Base-by-base conservation (phyloP, 345 rosid species). In the Mangifera indica region DNA sequence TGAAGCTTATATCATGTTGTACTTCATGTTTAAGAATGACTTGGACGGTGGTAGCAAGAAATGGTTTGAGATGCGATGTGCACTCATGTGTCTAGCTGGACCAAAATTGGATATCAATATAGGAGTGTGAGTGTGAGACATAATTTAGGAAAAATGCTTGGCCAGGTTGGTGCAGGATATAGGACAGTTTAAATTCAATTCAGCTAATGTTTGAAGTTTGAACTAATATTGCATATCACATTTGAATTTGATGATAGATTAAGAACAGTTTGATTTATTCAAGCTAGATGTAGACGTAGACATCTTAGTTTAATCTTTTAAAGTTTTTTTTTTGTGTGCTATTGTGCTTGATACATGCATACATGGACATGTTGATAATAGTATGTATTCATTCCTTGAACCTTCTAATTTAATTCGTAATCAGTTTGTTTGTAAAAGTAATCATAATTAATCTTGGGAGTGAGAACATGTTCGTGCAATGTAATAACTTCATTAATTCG, bases 391-490 rank as follows among this genome's bases (percentile, higher is more conserved):
- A 45, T 46, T 60, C 14, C n/a, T 20, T 59, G n/a, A 1, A 45
- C 45, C 8, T 42, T 58, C 24, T 70, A 59, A 18, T 70, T 25
- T 59, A 20, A 25, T 48, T 70, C 26, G 44, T 60, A 60, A 58
- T 58, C 10, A 44, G 44, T 21, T n/a, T n/a, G n/a, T n/a, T 48
- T 42, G 44, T 40, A 70, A 15, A 15, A 11, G 6, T 17, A 26
- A 57, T 45, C 53, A 55, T 32, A 55, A 20, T 24, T 5, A 17
- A 45, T 15, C 26, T 58, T 13, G 3, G 18, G 48, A 13, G 53
- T 37, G 42, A 37, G 42, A 37, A 37, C 5, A 37, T 37, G 42
- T 37, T 37, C 7, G 42, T 37, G 42, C 42, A 37, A 37, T 37
- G 7, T 1, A 5, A 37, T 37, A 37, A 37, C 42, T 37, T 37